Base-by-base conservation (phyloP, 495 filamentous ascomycete genomes). In the Tuber umbilicatum region DNA sequence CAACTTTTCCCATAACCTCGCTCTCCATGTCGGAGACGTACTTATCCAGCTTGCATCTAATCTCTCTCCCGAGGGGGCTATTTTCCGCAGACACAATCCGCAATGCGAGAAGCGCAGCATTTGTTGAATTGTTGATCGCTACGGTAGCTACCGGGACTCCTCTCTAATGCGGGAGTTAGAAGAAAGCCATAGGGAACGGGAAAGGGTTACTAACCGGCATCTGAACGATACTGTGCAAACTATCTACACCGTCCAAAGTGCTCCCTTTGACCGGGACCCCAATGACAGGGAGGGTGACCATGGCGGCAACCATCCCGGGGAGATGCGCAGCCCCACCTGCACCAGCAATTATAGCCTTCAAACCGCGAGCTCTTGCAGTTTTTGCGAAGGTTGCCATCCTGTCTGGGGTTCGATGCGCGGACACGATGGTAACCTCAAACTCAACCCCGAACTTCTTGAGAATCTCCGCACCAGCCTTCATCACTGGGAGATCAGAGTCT, bases 291-390 rank as follows among this genome's bases (percentile, higher is more conserved):
- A 98, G 86, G n/a, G 89, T 87, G 17, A 93, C 95, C 83, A 91
- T 89, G 19, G 92, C 91, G 2, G 94, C 91, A 16, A 92, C 86
- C 95, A 98, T 98, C 55, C 96, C 94, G 14, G 94, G 95, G 9
- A 97, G 85, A 83, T 97, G 93, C 19, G 94, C 94, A 1, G 94
- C 94, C 55, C 95, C 94, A 68, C 94, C 94, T 23, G 96, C 95
- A 17, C 94, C 94, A 0, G 95, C 94, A 82, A 99, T 97, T 83
- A 98, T 94, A 60, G 95, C 93, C 84, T 92, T 91, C 84, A 97
- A 87, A 39, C 92, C 91, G 1, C 87, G 86, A 17, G 85, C 86
- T 4, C 88, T 88, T 37, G 94, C 93, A 60, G 86, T 84, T 69
- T 87, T 86, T 40, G 92, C 92, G 82, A 93, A 94, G 31, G 88